Evolutionary conservation across 2,329 filamentous ascomycete genomes (phyloP), one percentile per base, ranked within the genome.

Genomic region (Coniochaeta sp.): DNA sequence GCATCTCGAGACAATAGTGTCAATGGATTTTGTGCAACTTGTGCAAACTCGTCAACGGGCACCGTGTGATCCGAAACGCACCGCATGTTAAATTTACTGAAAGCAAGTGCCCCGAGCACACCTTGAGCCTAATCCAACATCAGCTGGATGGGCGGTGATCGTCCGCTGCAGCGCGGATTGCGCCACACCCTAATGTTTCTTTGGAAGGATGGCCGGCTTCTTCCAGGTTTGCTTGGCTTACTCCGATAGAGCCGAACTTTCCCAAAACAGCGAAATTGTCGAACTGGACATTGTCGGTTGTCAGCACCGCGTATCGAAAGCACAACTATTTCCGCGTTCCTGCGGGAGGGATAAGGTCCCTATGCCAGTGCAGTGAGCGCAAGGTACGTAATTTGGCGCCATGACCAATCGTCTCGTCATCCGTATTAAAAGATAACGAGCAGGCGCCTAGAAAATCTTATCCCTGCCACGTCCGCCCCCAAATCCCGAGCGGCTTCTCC

Each of bases 401-500:
- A 2, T 22, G 43, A 14, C n/a, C 43, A 26, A 47, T 26, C 9
- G 5, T 9, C 22, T 17, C 38, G 6, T 40, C 38, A n/a, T 40
- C 38, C n/a, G n/a, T 8, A 4, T 3, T 36, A 3, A 36, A 12
- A 36, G 38, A 40, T 40, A 19, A 40, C 38, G 38, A n/a, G 16
- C 38, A 1, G 16, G 2, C 38, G 38, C 34, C 34, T 9, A 9
- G 34, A 24, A 52, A 52, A 31, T 28, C 2, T 14, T 31, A 52
- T 52, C 47, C 47, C 47, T 52, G 47, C 54, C 54, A 38, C 17
- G 33, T 34, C 50, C 33, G 33, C 58, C 43, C 58, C 58, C 58
- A 59, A 54, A 36, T 55, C 57, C 50, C 44, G 33, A 59, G 40
- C 56, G 38, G 38, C 34, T 57, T 57, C 59, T 58, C 59, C 28